Percentiles rank a stretch among this genome's conserved stretches.
Conservation (phyloP, 805 yeast species). For the Lachancea kluyveri region DNA sequence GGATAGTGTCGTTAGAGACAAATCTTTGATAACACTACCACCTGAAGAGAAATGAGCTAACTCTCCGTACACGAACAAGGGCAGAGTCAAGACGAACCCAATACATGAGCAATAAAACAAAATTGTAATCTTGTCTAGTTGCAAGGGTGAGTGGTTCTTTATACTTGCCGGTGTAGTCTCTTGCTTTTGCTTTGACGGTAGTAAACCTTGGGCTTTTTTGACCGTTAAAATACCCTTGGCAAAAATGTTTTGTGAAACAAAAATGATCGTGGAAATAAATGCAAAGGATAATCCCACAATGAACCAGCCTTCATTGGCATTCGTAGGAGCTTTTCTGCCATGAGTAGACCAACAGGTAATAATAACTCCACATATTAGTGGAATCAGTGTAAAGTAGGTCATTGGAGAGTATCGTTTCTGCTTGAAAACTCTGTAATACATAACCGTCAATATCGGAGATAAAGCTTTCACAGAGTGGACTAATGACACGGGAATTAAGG, state of each 20-base stretch:
- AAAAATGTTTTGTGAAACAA: constrained; percentile 73
- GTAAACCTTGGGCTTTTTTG: constrained; percentile 23
- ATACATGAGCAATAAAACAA: constrained; percentile 63
- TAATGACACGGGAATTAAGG: constrained; percentile 85
- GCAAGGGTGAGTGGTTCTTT: constrained; percentile 20
- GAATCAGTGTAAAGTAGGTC: constrained; percentile 75
- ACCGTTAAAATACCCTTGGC: constrained; percentile 67
- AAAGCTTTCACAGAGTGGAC: constrained; percentile 93
- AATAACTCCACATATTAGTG: constrained; percentile 81
- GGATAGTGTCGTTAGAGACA: constrained; percentile 24
- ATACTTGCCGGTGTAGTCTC: constrained; percentile 18
- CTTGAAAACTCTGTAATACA: constrained; percentile 62
- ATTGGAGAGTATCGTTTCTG: constrained; percentile 47
- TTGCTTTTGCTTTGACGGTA: constrained; percentile 18
- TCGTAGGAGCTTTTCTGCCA: constrained; percentile 3
- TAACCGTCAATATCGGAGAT: constrained; percentile 83
- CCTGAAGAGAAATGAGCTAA: constrained; percentile 22
- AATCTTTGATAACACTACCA: constrained; percentile 25
- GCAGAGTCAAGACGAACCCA: constrained; percentile 63
- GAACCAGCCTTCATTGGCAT: constrained; percentile 5
- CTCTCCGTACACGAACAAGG: constrained; percentile 59
- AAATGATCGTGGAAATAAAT: constrained; percentile 44
- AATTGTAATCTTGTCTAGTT: constrained; percentile 66
- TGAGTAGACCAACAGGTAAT: constrained; percentile 52
- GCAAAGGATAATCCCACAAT: constrained; percentile 34